Evolutionary conservation across 495 filamentous ascomycete species (phyloP).

Genomic region (Evernia prunastri): DNA sequence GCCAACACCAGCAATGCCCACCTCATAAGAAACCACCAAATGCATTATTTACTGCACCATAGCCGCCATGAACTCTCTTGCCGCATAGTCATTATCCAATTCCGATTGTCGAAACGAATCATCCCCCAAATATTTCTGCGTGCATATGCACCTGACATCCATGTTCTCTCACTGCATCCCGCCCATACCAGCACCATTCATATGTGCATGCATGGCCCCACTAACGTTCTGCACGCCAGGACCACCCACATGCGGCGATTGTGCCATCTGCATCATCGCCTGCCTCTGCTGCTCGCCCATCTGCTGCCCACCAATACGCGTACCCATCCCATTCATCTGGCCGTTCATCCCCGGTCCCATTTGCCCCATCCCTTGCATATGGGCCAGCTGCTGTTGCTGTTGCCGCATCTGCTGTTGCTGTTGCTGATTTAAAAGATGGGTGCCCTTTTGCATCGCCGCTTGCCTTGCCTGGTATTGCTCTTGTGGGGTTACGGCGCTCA

Average conservation of each 20-base stretch:
- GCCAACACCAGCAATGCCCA: neutral
- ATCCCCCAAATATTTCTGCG: neutral
- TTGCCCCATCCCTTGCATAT: slow-evolving; percentile 24
- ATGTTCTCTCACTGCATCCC: slow-evolving; percentile 12
- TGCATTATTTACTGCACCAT: neutral
- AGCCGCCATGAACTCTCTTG: neutral
- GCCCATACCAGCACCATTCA: slow-evolving; percentile 15
- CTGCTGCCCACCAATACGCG: slow-evolving; percentile 26
- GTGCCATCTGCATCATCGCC: slow-evolving; percentile 14
- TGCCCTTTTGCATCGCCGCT: neutral
- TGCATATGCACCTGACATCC: neutral
- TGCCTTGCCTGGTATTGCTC: neutral
- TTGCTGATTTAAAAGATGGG: slow-evolving; percentile 7
- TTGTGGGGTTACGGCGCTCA: neutral
- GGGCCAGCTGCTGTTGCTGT: slow-evolving; percentile 31
- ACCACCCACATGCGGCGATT: slow-evolving; percentile 13
- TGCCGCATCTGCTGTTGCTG: slow-evolving; percentile 18
- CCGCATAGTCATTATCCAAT: neutral
- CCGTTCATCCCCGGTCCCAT: neutral
- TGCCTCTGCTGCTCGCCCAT: slow-evolving; percentile 15
- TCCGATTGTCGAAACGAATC: neutral
- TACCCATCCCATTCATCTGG: slow-evolving; percentile 13
- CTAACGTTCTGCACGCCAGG: slow-evolving; percentile 11
- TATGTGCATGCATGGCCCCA: slow-evolving; percentile 8
- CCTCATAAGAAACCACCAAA: neutral